Conservation (phyloP, 2,329 filamentous ascomycete species). For the Clonostachys solani region DNA sequence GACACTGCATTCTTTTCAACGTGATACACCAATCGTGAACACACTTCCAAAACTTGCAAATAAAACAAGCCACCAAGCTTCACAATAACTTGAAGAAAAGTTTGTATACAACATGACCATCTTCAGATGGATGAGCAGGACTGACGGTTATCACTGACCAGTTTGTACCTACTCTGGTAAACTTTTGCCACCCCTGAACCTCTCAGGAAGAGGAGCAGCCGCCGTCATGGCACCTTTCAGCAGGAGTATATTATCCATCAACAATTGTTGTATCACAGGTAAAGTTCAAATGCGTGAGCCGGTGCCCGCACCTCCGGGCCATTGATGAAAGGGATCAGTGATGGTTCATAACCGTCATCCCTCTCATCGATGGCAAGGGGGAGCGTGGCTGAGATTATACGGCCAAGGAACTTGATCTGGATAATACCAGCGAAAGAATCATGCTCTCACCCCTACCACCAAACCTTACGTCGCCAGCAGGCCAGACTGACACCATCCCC, state of each 20-base stretch:
- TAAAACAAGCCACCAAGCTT: not conserved
- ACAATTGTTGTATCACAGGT: slow-evolving; percentile 27
- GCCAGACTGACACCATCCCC: not conserved
- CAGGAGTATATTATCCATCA: slow-evolving; percentile 18
- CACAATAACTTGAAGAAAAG: not conserved
- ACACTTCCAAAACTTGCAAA: not conserved
- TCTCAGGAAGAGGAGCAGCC: slow-evolving; percentile 6
- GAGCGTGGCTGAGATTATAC: slow-evolving; percentile 74
- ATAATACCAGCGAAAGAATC: slow-evolving; percentile 99
- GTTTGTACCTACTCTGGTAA: not conserved
- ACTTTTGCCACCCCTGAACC: not conserved
- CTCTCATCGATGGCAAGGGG: slow-evolving; percentile 3
- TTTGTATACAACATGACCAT: not conserved
- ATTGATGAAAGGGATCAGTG: not conserved
- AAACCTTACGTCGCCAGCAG: not conserved
- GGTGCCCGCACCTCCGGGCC: slow-evolving; percentile 39
- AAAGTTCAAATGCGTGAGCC: slow-evolving; percentile 56
- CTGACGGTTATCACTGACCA: not conserved
- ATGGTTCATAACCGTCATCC: too few species aligned
- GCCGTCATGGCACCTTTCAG: slow-evolving; percentile 26
- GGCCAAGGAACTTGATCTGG: slow-evolving; percentile 90
- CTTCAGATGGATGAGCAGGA: too few species aligned
- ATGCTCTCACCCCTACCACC: slow-evolving; percentile 59
- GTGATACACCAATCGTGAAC: too few species aligned
- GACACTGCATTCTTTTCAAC: too few species aligned